phyloP scores from a whole-genome alignment of 805 yeast species.

The Saccharomycopsis sp. region DNA sequence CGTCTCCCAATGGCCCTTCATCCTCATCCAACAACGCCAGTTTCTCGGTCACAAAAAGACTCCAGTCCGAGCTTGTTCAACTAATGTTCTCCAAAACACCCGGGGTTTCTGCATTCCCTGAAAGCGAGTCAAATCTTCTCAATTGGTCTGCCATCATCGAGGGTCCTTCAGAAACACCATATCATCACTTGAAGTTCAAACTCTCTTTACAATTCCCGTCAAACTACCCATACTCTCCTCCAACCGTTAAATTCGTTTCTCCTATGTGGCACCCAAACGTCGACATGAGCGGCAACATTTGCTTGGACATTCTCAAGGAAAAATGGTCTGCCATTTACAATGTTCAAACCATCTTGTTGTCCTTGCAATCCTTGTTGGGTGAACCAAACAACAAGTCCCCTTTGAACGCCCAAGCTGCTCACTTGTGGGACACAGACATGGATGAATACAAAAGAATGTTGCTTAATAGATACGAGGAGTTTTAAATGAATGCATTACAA shows the following conservation, averaged over 20 bases:
- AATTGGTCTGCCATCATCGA: slow-evolving; percentile 50
- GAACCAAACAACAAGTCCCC: slow-evolving; percentile 56
- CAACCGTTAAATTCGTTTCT: slow-evolving; percentile 44
- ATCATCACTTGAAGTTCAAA: slow-evolving; percentile 44
- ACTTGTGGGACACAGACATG: slow-evolving; percentile 39
- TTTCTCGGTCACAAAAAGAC: slow-evolving; percentile 41
- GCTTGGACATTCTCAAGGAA: slow-evolving; percentile 54
- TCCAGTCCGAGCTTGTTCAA: slow-evolving; percentile 44
- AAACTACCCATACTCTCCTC: slow-evolving; percentile 52
- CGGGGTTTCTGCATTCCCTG: slow-evolving; percentile 48
- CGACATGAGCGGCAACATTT: slow-evolving; percentile 55
- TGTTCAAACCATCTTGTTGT: slow-evolving; percentile 49
- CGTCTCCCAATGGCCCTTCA: not conserved
- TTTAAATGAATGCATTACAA: too few relatives aligned
- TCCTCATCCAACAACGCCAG: slow-evolving; percentile 26
- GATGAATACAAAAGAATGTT: slow-evolving; percentile 28
- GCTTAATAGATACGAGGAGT: slow-evolving; percentile 19
- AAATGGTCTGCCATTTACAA: slow-evolving; percentile 58
- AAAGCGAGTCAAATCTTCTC: slow-evolving; percentile 41
- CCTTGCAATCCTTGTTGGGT: slow-evolving; percentile 50
- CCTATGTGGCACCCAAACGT: slow-evolving; percentile 64
- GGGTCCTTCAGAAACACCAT: slow-evolving; percentile 51
- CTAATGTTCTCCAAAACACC: slow-evolving; percentile 41
- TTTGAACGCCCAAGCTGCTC: slow-evolving; percentile 48
- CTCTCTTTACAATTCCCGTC: slow-evolving; percentile 42